A percentile compares a stretch with the other conserved stretches of the same genome.
Conservation (phyloP, 1,284 basidiomycete species). For the Amylostereum chailletii region DNA sequence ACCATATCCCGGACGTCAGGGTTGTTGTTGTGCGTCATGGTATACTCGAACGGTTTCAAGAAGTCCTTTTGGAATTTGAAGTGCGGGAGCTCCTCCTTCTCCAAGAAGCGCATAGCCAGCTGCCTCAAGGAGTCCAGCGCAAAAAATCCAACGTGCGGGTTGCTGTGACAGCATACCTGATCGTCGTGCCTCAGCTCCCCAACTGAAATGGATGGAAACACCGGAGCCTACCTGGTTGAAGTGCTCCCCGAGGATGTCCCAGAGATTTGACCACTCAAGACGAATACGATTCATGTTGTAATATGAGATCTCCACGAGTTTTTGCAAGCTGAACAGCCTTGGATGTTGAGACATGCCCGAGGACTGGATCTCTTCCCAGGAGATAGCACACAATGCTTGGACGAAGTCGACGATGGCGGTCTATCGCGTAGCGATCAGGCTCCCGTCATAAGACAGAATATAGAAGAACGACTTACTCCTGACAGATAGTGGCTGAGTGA, state of each 20-base stretch:
- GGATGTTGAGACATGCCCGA: constrained; percentile 91
- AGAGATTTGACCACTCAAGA: constrained; percentile 97
- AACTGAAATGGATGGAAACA: neutral
- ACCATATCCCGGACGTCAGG: constrained; percentile 97
- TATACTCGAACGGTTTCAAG: constrained; percentile 95
- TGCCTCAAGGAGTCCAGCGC: constrained; percentile 97
- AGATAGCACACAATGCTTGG: constrained; percentile 91
- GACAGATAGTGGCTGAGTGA: constrained; percentile 91
- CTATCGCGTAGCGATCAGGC: constrained; percentile 29
- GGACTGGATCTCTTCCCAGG: constrained; percentile 99
- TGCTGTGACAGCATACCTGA: constrained; percentile 96
- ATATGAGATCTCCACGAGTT: constrained; percentile 98
- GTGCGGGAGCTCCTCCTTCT: constrained; percentile 96
- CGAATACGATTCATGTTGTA: constrained; percentile 99
- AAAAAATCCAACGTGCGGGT: constrained; percentile 95
- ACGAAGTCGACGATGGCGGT: constrained; percentile 98
- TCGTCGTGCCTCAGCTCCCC: constrained; percentile 4
- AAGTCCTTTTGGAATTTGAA: constrained; percentile 99
- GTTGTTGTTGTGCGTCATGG: constrained; percentile 95
- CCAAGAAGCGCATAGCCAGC: constrained; percentile 96
- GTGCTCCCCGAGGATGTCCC: constrained; percentile 97
- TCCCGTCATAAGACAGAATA: constrained; percentile 5
- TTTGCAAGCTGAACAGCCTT: constrained; percentile 94
- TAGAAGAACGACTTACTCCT: constrained; percentile 53
- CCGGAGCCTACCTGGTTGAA: constrained; percentile 79